Percentiles rank a stretch among this genome's conserved stretches.
These are phyloP conservation scores for Helicostylum pulchrum DNA, from an alignment of 192 early-diverging fungal genomes.

Conservation along the genomic window DNA sequence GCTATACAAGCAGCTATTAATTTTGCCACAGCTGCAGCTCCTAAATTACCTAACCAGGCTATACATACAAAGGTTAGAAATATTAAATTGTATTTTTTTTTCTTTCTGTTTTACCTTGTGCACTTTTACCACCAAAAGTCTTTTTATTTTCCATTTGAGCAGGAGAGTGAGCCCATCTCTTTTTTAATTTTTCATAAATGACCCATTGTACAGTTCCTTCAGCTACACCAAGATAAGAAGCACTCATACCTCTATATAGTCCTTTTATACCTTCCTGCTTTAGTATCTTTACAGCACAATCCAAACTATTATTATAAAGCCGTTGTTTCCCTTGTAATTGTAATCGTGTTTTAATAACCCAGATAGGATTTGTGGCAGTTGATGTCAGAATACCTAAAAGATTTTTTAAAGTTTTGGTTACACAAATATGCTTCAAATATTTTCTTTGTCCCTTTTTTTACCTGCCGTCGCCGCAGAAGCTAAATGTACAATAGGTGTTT, in stretches of 20 bases:
- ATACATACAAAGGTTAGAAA: not conserved
- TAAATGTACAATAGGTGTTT: constrained; percentile 78
- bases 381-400: constrained; percentile 67
- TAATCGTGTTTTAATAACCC: constrained; percentile 96
- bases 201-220: constrained; percentile 96
- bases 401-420: constrained; percentile 46
- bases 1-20: constrained; percentile 82
- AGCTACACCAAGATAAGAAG: constrained; percentile 82
- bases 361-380: constrained; percentile 91
- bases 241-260: constrained; percentile 88
- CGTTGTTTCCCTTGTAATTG: constrained; percentile 67
- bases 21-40: constrained; percentile 81
- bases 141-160: not conserved
- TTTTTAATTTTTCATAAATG: constrained; percentile 92
- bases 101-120: constrained; percentile 14
- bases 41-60: constrained; percentile 83
- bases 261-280: constrained; percentile 78
- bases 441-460: not conserved
- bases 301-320: constrained; percentile 72
- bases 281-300: constrained; percentile 68
- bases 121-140: constrained; percentile 20
- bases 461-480: constrained; percentile 48
- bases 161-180: constrained; percentile 11
- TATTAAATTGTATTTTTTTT: not conserved
- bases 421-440: constrained; percentile 26